These are phyloP conservation scores for Hydnomerulius pinastri DNA, from an alignment of 768 basidiomycete species.

Conservation along the genomic window DNA sequence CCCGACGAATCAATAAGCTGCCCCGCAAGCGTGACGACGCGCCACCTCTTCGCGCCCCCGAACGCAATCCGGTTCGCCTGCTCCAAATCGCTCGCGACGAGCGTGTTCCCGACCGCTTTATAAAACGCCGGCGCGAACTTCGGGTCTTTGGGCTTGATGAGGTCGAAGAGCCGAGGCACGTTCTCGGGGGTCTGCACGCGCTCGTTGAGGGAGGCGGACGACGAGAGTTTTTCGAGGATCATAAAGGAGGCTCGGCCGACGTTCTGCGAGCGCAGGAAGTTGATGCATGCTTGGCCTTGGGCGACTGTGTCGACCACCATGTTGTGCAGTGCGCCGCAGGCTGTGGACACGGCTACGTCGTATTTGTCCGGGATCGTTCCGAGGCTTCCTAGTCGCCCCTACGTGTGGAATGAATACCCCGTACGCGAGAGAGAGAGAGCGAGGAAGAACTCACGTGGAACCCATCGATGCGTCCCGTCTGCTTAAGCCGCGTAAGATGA, in stretches of 20 bases:
- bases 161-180: constrained; percentile 90
- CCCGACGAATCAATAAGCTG: constrained; percentile 94
- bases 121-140: constrained; percentile 86
- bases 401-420: not conserved
- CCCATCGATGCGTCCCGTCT: constrained; percentile 81
- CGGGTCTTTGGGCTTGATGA: constrained; percentile 89
- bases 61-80: constrained; percentile 96
- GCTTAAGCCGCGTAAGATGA: constrained; percentile 73
- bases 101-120: constrained; percentile 83
- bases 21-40: constrained; percentile 92
- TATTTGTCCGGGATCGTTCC: constrained; percentile 97
- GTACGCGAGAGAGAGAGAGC: not conserved
- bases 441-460: constrained; percentile 75
- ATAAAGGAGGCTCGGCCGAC: constrained; percentile 93
- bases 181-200: constrained; percentile 78
- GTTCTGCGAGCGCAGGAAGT: constrained; percentile 86
- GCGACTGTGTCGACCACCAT: constrained; percentile 91
- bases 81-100: constrained; percentile 89
- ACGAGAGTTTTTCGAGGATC: constrained; percentile 81
- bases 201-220: constrained; percentile 41
- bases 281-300: constrained; percentile 90
- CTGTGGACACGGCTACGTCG: constrained; percentile 93
- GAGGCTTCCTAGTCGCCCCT: constrained; percentile 93
- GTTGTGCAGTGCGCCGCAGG: constrained; percentile 79
- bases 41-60: constrained; percentile 68